Conservation (phyloP, 2,329 filamentous ascomycete genomes). For the Arthrinium phaeospermum region DNA sequence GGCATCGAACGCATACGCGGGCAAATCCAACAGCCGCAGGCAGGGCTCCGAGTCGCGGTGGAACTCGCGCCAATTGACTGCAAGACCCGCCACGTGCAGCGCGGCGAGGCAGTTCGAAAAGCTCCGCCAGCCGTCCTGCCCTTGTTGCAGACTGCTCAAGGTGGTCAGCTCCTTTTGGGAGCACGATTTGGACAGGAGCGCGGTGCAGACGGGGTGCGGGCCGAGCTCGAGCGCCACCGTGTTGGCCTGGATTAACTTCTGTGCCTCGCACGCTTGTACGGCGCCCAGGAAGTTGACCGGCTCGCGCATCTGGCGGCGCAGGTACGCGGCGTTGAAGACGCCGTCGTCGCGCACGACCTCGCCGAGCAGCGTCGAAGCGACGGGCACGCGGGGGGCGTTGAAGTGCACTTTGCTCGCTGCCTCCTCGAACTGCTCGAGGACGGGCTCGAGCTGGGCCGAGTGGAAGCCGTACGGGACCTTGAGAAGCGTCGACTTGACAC, state of each 20-base stretch:
- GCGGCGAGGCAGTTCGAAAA: conserved; percentile 14
- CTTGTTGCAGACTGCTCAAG: conserved; percentile 4
- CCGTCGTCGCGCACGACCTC: conserved; percentile 11
- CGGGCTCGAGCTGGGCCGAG: conserved; percentile 2
- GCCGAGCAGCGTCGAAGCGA: conserved; percentile 18
- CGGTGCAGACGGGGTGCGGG: conserved; percentile 12
- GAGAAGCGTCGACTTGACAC: neutral
- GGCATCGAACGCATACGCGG: conserved; percentile 15
- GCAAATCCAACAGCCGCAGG: conserved; percentile 7
- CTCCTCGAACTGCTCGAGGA: neutral
- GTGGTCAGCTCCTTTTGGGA: conserved; percentile 15
- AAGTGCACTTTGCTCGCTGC: conserved; percentile 1
- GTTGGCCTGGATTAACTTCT: neutral
- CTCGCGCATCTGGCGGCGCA: conserved; percentile 17
- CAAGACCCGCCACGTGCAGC: conserved; percentile 5
- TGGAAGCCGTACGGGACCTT: conserved; percentile 16
- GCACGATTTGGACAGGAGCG: conserved; percentile 13
- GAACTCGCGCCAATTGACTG: conserved; percentile 11
- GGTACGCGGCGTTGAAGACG: conserved; percentile 9
- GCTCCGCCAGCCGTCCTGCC: neutral
- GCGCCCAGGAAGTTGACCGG: conserved; percentile 14
- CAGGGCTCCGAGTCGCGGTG: conserved; percentile 18
- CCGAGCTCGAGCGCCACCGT: conserved; percentile 10
- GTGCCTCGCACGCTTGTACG: neutral
- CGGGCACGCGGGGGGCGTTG: neutral